Base-by-base conservation (phyloP, 202 grass and related monocot genomes). In the Saccharum hybrid region DNA sequence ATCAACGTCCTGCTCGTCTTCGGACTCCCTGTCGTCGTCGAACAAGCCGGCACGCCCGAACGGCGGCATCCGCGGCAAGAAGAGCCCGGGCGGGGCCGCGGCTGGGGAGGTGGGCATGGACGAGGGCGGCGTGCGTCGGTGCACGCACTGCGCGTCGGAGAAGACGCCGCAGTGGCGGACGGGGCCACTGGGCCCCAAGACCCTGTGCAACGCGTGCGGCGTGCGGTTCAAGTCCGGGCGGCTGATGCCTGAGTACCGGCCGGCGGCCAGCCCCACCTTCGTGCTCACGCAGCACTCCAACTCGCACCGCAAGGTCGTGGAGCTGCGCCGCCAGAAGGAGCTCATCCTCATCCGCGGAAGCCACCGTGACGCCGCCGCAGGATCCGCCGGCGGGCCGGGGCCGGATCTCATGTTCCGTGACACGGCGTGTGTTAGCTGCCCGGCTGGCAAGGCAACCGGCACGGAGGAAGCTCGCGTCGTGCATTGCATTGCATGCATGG, bases 71-170 rank as follows among this genome's bases (percentile, higher is more conserved):
- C 26, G 83, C 38, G 4, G 46, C 48, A 92, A 77, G 61, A 94
- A 22, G 78, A 73, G 41, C 34, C 80, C 78, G 39, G 83, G 75
- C 36, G 81, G 76, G 0, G n/a, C 52, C 1, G n/a, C 2, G 83
- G 60, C 45, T 85, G 45, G 10, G 10, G 10, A 88, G 26, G 76
- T 78, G 64, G 88, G 86, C 4, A 75, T 85, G 45, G 95, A 90
- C 16, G 89, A 85, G 41, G 88, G 87, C 68, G 88, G 91, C 31
- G 89, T 99, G 45, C 84, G 96, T 9, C 85, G 93, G 59, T 99
- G 96, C 91, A 99, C 93, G 61, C 96, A 99, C 88, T 99, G 96
- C 83, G 96, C 93, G 19, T 99, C 96, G 30, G 96, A 99, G 86
- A 98, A 98, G 85, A 98, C 96, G 11, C 96, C 96, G 16, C 96